Conservation (phyloP, 345 rosid species). For the Cardamine resedifolia region DNA sequence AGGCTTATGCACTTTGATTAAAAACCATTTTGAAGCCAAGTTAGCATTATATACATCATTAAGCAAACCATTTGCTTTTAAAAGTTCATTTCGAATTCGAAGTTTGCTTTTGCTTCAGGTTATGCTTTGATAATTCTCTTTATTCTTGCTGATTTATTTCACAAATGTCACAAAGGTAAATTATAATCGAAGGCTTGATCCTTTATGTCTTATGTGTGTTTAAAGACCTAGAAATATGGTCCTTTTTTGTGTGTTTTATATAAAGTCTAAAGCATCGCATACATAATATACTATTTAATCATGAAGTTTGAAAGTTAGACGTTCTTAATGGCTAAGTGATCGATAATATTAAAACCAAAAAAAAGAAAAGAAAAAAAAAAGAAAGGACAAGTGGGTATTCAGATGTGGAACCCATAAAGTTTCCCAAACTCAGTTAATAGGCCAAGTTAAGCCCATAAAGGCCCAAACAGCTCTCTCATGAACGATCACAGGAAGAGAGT, state of each 20-base stretch:
- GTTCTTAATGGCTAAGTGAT: constrained; percentile 16
- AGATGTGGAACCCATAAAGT: neutral
- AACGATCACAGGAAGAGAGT: neutral
- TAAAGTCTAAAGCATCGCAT: neutral
- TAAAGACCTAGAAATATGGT: neutral
- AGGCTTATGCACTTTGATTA: constrained; percentile 18
- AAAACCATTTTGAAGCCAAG: constrained; percentile 22
- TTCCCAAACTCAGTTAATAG: neutral
- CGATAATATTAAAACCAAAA: too few species aligned
- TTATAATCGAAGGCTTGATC: neutral
- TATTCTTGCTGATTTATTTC: constrained; percentile 23
- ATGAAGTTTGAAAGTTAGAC: neutral
- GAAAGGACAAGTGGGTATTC: neutral
- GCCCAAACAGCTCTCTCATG: constrained; percentile 5
- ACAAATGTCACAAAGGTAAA: neutral
- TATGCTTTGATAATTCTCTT: constrained; percentile 24
- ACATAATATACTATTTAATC: neutral
- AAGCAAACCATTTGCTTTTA: constrained; percentile 24
- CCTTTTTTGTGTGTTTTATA: neutral
- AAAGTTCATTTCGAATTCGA: neutral
- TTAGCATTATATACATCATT: constrained; percentile 15
- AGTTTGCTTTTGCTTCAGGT: constrained; percentile 33
- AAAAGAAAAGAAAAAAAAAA: neutral
- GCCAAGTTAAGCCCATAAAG: constrained; percentile 16
- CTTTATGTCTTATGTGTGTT: constrained; percentile 20